A percentile compares a stretch with the other conserved stretches of the same genome.
Evolutionary conservation across 2,329 filamentous ascomycete genomes (phyloP).

Genomic region (Cytospora chrysosperma): DNA sequence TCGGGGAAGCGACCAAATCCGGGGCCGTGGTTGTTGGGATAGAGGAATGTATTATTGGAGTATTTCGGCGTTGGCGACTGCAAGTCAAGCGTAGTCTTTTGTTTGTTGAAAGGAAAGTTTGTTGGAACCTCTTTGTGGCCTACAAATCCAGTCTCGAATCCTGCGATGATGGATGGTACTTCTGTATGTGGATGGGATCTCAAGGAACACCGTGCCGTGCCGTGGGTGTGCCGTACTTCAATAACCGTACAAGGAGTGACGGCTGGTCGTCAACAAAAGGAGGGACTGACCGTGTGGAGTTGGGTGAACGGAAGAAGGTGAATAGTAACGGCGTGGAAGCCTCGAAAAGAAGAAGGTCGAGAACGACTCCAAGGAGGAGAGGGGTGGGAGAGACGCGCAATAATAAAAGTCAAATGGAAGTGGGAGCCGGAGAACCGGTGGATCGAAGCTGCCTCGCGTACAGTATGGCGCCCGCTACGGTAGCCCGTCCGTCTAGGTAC

Average conservation of each 20-base stretch:
- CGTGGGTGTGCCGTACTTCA: slow-evolving; percentile 1
- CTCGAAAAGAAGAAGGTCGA: slow-evolving; percentile 13
- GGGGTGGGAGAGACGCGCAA: slow-evolving; percentile 3
- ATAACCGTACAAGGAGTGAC: slow-evolving; percentile 4
- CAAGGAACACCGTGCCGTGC: background rate
- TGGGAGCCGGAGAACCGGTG: slow-evolving; percentile 7
- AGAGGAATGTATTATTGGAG: slow-evolving; percentile 7
- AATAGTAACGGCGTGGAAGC: slow-evolving; percentile 10
- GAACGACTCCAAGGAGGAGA: slow-evolving; percentile 3
- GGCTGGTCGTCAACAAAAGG: slow-evolving; percentile 7
- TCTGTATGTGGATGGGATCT: slow-evolving; percentile 11
- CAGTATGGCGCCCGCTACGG: slow-evolving; percentile 7
- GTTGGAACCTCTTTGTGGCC: background rate
- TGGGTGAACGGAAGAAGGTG: background rate
- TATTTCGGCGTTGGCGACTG: background rate
- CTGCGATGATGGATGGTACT: slow-evolving; percentile 16
- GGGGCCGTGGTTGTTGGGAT: background rate
- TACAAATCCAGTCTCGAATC: slow-evolving; percentile 20
- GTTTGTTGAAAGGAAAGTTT: slow-evolving; percentile 10
- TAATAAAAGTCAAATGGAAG: slow-evolving; percentile 20
- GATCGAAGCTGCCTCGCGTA: slow-evolving; percentile 17
- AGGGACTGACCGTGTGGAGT: slow-evolving; percentile 5
- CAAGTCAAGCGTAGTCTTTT: slow-evolving; percentile 9
- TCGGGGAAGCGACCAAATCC: slow-evolving; percentile 1
- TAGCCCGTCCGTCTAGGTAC: slow-evolving; percentile 9